Conservation (phyloP, 768 basidiomycete genomes). For the Suillus cothurnatus region DNA sequence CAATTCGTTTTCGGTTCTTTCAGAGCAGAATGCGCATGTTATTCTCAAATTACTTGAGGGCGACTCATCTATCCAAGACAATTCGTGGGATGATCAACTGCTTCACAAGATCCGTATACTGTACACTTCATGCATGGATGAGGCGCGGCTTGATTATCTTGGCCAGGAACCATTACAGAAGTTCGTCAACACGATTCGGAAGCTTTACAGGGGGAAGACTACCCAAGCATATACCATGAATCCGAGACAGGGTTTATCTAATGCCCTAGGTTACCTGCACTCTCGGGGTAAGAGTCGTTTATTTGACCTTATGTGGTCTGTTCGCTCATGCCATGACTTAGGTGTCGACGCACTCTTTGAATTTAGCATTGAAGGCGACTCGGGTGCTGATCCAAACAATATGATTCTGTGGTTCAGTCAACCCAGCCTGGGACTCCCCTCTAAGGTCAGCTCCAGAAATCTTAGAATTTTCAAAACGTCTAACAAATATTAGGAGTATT, state of each 20-base stretch:
- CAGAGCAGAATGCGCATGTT: slow-evolving; percentile 76
- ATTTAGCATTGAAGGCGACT: slow-evolving; percentile 89
- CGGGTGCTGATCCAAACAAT: slow-evolving; percentile 79
- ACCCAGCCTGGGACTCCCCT: slow-evolving; percentile 77
- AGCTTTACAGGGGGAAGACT: slow-evolving; percentile 58
- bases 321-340: slow-evolving; percentile 31
- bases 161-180: slow-evolving; percentile 72
- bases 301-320: slow-evolving; percentile 1
- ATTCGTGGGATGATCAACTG: slow-evolving; percentile 54
- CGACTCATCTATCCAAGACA: slow-evolving; percentile 36
- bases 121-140: slow-evolving; percentile 83
- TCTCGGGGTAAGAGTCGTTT: slow-evolving; percentile 62
- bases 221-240: slow-evolving; percentile 38
- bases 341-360: slow-evolving; percentile 78
- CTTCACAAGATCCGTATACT: slow-evolving; percentile 68
- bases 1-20: slow-evolving; percentile 72
- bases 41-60: slow-evolving; percentile 72
- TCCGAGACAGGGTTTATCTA: slow-evolving; percentile 65
- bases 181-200: slow-evolving; percentile 62
- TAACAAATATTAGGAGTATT: slow-evolving; percentile 70
- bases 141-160: slow-evolving; percentile 70
- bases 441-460: slow-evolving; percentile 58
- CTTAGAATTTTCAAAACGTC: slow-evolving; percentile 4
- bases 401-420: slow-evolving; percentile 90
- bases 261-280: slow-evolving; percentile 83